These are phyloP conservation scores for Nasturtium officinale DNA, from an alignment of 345 rosid genomes.

Conservation along the genomic window DNA sequence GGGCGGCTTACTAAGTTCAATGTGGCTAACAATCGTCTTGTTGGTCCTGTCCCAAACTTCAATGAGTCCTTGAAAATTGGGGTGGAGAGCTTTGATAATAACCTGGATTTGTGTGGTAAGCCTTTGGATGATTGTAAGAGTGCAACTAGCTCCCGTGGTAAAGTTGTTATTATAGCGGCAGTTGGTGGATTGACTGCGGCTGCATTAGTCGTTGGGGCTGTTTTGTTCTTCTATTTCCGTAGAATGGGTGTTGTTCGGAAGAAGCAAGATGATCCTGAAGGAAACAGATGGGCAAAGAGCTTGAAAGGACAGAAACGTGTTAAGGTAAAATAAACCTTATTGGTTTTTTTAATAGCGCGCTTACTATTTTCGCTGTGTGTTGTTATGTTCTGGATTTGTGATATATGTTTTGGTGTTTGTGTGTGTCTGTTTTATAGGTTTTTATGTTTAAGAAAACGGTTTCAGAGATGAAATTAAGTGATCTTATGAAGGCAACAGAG, in stretches of 20 bases:
- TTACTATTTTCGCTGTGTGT: not conserved
- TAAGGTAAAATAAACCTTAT: slow-evolving; percentile 52
- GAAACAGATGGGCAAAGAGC: slow-evolving; percentile 86
- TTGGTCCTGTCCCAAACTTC: slow-evolving; percentile 60
- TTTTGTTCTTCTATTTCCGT: slow-evolving; percentile 60
- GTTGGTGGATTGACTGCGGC: slow-evolving; percentile 67
- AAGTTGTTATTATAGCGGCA: slow-evolving; percentile 65
- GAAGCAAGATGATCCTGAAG: slow-evolving; percentile 90
- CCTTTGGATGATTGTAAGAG: slow-evolving; percentile 51
- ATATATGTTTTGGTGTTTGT: slow-evolving; percentile 14
- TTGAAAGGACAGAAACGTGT: slow-evolving; percentile 65
- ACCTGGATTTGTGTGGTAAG: slow-evolving; percentile 64
- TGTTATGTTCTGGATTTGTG: slow-evolving; percentile 9
- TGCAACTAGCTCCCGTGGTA: slow-evolving; percentile 43
- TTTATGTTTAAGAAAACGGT: slow-evolving; percentile 81
- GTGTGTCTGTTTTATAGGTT: slow-evolving; percentile 53
- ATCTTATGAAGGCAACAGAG: slow-evolving; percentile 89
- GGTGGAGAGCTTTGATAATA: slow-evolving; percentile 47
- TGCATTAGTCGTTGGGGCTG: slow-evolving; percentile 58
- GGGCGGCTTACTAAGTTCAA: slow-evolving; percentile 54
- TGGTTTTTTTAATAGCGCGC: not conserved
- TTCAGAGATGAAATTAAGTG: slow-evolving; percentile 74
- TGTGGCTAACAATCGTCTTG: slow-evolving; percentile 64
- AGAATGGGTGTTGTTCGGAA: slow-evolving; percentile 54
- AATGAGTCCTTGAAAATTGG: fast-evolving